Percentiles rank a stretch among this genome's conserved stretches.
These are phyloP conservation scores for Ulota crispa DNA, from an alignment of 225 moss, liverwort and hornwort genomes.

Conservation along the genomic window DNA sequence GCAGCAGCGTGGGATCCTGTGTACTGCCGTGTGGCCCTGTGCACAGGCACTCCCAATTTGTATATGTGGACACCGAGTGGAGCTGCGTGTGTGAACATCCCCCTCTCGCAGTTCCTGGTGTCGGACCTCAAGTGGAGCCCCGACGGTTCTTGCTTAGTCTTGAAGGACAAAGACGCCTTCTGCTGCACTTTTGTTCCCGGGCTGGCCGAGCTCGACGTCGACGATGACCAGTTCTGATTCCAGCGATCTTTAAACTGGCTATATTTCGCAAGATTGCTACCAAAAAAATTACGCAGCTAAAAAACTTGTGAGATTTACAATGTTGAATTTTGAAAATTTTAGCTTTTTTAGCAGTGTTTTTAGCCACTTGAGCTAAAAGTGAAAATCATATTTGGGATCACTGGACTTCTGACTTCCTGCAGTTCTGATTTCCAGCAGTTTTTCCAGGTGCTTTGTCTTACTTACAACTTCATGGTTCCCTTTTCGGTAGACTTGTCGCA, in stretches of 20 bases:
- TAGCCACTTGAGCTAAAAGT: no score
- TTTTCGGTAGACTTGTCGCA: not conserved
- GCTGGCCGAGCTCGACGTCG: conserved; percentile 66
- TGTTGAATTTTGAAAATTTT: no score
- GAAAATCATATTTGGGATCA: no score
- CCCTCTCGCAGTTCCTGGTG: conserved; percentile 69
- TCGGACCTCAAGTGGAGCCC: conserved; percentile 83
- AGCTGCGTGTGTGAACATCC: conserved; percentile 85
- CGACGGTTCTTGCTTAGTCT: conserved; percentile 72
- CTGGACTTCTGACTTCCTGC: conserved; percentile 20
- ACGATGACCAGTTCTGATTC: conserved; percentile 39
- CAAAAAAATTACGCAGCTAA: no score
- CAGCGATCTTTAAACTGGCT: no score
- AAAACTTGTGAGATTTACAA: no score
- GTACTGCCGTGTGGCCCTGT: conserved; percentile 72
- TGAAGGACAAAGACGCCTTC: conserved; percentile 83
- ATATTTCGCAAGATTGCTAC: no score
- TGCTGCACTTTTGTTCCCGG: conserved; percentile 88
- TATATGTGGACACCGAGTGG: conserved; percentile 91
- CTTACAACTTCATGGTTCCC: not conserved
- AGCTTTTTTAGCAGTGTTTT: no score
- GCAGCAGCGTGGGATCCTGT: conserved; percentile 81
- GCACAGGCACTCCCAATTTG: conserved; percentile 75
- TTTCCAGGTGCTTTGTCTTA: not conserved
- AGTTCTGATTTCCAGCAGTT: not conserved